Evolutionary conservation across 805 yeast species (phyloP).

Genomic region (Cephaloascus albidus): DNA sequence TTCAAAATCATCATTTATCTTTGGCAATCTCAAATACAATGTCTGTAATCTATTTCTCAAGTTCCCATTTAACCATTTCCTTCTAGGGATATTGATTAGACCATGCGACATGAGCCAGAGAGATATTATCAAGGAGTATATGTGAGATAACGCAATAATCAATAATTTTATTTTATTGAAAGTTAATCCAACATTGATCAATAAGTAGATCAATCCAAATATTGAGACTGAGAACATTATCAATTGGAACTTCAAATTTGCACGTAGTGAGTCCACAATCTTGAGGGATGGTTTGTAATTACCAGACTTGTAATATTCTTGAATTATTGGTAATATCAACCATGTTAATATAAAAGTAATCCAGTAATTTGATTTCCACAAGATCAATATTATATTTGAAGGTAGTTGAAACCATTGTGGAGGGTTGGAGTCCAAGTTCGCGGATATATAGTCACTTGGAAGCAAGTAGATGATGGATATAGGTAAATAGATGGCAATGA

Average conservation of each 20-base stretch:
- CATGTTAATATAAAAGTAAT: constrained; percentile 71
- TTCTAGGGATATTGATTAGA: constrained; percentile 54
- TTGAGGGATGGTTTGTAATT: constrained; percentile 37
- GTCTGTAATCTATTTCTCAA: constrained; percentile 14
- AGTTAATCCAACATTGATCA: constrained; percentile 44
- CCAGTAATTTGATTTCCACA: constrained; percentile 81
- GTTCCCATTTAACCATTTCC: constrained; percentile 1
- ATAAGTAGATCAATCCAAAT: constrained; percentile 49
- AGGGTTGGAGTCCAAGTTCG: constrained; percentile 26
- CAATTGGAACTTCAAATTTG: constrained; percentile 52
- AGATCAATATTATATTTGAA: constrained; percentile 33
- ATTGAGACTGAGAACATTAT: constrained; percentile 43
- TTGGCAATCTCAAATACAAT: constrained; percentile 46
- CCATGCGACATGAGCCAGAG: constrained; percentile 86
- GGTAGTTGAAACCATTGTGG: constrained; percentile 34
- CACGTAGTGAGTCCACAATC: constrained; percentile 46
- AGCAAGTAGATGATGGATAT: constrained; percentile 63
- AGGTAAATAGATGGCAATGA: constrained; percentile 63
- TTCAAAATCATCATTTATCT: constrained; percentile 46
- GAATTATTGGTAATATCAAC: constrained; percentile 64
- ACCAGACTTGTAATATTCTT: constrained; percentile 68
- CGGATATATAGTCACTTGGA: constrained; percentile 66
- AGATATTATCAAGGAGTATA: constrained; percentile 65
- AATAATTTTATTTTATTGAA: constrained; percentile 52
- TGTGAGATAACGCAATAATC: constrained; percentile 68